Conservation (phyloP, 495 filamentous ascomycete genomes). For the Talaromyces nanjingensis region DNA sequence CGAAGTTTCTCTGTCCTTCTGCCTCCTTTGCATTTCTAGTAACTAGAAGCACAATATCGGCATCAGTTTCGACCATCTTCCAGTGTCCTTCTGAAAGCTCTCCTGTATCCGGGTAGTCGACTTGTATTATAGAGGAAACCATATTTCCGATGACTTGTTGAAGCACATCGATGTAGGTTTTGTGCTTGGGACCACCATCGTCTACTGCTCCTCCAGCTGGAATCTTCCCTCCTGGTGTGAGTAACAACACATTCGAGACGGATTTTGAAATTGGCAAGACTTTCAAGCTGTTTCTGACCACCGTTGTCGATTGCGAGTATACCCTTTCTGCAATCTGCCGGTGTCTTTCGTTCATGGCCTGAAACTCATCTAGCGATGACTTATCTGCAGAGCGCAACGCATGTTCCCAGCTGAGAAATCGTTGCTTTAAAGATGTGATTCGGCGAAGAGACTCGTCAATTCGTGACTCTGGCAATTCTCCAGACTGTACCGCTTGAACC, state of each 20-base stretch:
- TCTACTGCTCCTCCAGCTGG: slow-evolving; percentile 39
- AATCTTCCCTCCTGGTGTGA: slow-evolving; percentile 37
- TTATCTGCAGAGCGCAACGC: slow-evolving; percentile 14
- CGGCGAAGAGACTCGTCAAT: slow-evolving; percentile 31
- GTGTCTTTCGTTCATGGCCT: slow-evolving; percentile 17
- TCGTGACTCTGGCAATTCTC: slow-evolving; percentile 21
- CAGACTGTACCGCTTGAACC: slow-evolving; percentile 31
- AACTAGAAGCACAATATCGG: slow-evolving; percentile 34
- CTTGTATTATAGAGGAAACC: slow-evolving; percentile 20
- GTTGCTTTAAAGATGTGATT: slow-evolving; percentile 29
- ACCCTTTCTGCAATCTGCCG: slow-evolving; percentile 21
- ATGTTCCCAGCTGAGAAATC: slow-evolving; percentile 25
- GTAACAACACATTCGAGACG: slow-evolving; percentile 26
- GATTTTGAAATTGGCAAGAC: slow-evolving; percentile 28
- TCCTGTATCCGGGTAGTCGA: slow-evolving; percentile 23
- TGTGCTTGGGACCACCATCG: slow-evolving; percentile 26
- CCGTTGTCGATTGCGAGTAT: slow-evolving; percentile 34
- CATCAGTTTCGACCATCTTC: slow-evolving; percentile 21
- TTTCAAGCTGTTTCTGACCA: slow-evolving; percentile 28
- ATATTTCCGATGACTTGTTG: slow-evolving; percentile 17
- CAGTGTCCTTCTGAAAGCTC: slow-evolving; percentile 25
- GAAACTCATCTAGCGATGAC: slow-evolving; percentile 10
- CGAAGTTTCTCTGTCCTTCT: slow-evolving; percentile 31
- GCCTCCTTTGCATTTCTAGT: slow-evolving; percentile 39
- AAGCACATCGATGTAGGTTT: slow-evolving; percentile 22